Evolutionary conservation across 179 eudicot genomes (phyloP).

Genomic region (Beta macrorhiza): DNA sequence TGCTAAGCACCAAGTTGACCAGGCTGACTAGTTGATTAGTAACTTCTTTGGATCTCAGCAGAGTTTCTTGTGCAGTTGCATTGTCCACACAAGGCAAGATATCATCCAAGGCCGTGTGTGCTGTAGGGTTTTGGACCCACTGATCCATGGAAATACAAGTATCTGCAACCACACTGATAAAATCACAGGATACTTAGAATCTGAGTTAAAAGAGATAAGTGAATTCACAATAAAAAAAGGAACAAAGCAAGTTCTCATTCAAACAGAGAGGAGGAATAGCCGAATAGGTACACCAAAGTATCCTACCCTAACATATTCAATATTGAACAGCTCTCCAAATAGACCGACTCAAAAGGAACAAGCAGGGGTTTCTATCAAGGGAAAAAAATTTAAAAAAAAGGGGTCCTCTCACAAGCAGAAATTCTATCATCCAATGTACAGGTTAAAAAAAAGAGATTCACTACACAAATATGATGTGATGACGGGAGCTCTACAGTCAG

Average conservation of each 20-base stretch:
- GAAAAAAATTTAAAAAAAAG: too few species aligned
- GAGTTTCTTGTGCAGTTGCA: conserved; percentile 39
- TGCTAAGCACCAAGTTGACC: conserved; percentile 42
- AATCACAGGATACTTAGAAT: conserved; percentile 1
- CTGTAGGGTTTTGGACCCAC: conserved; percentile 66
- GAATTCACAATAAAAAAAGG: not conserved
- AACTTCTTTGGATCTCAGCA: conserved; percentile 47
- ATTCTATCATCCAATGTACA: too few species aligned
- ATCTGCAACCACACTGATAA: conserved; percentile 59
- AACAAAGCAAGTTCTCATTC: not conserved
- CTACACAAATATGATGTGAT: too few species aligned
- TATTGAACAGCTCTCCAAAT: too few species aligned
- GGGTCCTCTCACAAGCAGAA: too few species aligned
- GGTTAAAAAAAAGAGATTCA: too few species aligned
- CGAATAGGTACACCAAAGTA: too few species aligned
- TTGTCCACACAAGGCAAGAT: conserved; percentile 61
- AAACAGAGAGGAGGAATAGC: not conserved
- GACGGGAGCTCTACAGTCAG: too few species aligned
- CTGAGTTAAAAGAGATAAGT: not conserved
- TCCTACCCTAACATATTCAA: too few species aligned
- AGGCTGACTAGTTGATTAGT: conserved; percentile 41
- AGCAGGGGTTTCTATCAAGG: not conserved
- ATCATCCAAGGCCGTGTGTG: conserved; percentile 59
- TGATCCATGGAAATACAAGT: conserved; percentile 81
- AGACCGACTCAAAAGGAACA: too few species aligned